A percentile compares a stretch with the other conserved stretches of the same genome.
Evolutionary conservation across 2,329 filamentous ascomycete species (phyloP).

Genomic region (Ophiosphaerella korrae): DNA sequence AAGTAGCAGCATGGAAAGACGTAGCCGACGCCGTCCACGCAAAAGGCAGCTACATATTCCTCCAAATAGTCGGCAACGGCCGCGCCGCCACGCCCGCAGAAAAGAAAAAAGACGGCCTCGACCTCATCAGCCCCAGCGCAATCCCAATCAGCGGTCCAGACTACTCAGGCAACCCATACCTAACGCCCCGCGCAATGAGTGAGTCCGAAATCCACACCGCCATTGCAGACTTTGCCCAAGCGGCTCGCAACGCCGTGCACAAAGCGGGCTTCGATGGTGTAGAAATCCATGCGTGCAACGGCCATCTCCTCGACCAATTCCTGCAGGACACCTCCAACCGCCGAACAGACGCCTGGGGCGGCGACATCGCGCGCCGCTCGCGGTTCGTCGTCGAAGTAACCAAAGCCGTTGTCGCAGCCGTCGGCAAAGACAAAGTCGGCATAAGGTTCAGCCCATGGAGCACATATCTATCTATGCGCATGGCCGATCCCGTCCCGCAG

Average conservation of each 20-base stretch:
- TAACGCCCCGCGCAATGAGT: slow-evolving; percentile 28
- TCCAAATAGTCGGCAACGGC: slow-evolving; percentile 66
- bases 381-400: slow-evolving; percentile 59
- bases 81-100: slow-evolving; percentile 53
- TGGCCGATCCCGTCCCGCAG: slow-evolving; percentile 60
- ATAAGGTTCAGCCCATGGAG: slow-evolving; percentile 66
- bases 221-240: slow-evolving; percentile 45
- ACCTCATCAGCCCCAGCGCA: slow-evolving; percentile 36
- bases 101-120: slow-evolving; percentile 32
- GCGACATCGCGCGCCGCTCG: slow-evolving; percentile 55
- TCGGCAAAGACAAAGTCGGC: slow-evolving; percentile 60
- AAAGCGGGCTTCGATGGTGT: slow-evolving; percentile 64
- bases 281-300: slow-evolving; percentile 63
- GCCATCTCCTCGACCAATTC: slow-evolving; percentile 71
- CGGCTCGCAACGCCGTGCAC: slow-evolving; percentile 50
- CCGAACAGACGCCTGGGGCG: slow-evolving; percentile 56
- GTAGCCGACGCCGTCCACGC: slow-evolving; percentile 66
- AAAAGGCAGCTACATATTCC: slow-evolving; percentile 63
- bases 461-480: slow-evolving; percentile 66
- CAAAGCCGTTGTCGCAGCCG: slow-evolving; percentile 53
- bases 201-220: slow-evolving; percentile 45
- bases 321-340: slow-evolving; percentile 62
- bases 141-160: slow-evolving; percentile 30
- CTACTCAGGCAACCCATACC: background rate
- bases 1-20: slow-evolving; percentile 61